Base-by-base conservation (phyloP, 164 flowering plant genomes). In the Aristolochia contorta region DNA sequence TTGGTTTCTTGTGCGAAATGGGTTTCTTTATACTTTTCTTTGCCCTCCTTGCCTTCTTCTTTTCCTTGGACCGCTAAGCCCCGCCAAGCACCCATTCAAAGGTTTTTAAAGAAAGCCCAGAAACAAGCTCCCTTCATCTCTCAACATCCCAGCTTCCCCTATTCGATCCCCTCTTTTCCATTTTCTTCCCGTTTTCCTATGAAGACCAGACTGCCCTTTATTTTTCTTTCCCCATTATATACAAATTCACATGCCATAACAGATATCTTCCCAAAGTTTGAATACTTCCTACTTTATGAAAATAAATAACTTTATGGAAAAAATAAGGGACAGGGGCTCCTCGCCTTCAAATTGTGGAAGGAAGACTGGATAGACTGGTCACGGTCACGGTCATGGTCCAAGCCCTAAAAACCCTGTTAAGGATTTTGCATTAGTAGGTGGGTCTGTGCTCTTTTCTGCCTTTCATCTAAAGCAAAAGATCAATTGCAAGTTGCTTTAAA, bases 1-100 rank as follows among this genome's bases (percentile, higher is more conserved):
- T 76, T 76, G 73, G 79, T 78, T 79, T 81, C 76, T 77, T 74
- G 81, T 74, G 80, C 80, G 72, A 58, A 70, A 72, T 75, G 67
- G 74, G 65, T 67, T 72, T 82, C 78, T 77, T 80, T 77, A 73
- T 77, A 78, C 78, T 77, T 77, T 82, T 68, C 78, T 77, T 74
- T 71, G 56, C 63, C 66, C 55, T 70, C 37, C 58, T 62, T 62
- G 61, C 61, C 53, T 68, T 58, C 60, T 23, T 22, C 47, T 62
- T 62, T 72, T 67, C 55, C 32, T 69, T 73, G 60, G 58, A 62
- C 27, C 60, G 64, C 74, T 54, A 50, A 68, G 61, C 70, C 66
- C 73, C 71, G 67, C 73, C 71, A 69, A 73, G 54, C 64, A 61
- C 48, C 68, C 60, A 61, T 80, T 68, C 67, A 68, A 68, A 64